A percentile compares a stretch with the other conserved stretches of the same genome.
Evolutionary conservation across 352 stramenopile genomes (phyloP).

Genomic region (Globisporangium radiosum): DNA sequence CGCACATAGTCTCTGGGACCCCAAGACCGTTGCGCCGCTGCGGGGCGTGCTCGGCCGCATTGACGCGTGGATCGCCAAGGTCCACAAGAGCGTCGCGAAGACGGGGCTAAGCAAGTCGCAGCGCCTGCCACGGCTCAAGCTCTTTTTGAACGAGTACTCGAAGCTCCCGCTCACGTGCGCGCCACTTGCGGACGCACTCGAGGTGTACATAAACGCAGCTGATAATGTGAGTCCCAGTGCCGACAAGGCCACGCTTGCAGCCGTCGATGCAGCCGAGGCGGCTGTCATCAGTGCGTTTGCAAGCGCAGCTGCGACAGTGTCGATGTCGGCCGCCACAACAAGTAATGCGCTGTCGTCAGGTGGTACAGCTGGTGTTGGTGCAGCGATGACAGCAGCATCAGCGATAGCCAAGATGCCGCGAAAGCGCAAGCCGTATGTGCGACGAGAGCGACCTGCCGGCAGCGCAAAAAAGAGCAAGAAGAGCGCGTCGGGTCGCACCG

Average conservation of each 20-base stretch:
- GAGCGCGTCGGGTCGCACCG: neutral
- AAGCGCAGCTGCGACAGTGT: slow-evolving; percentile 18
- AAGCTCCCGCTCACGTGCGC: slow-evolving; percentile 77
- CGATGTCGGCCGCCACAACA: slow-evolving; percentile 1
- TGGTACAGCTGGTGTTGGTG: neutral
- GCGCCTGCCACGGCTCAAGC: slow-evolving; percentile 52
- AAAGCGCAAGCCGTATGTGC: slow-evolving; percentile 64
- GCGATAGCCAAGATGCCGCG: slow-evolving; percentile 28
- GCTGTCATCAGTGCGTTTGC: slow-evolving; percentile 25
- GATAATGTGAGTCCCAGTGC: slow-evolving; percentile 5
- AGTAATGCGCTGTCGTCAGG: neutral
- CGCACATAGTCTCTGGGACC: slow-evolving; percentile 59
- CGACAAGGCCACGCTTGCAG: no score
- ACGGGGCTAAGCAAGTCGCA: slow-evolving; percentile 40
- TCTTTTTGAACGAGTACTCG: slow-evolving; percentile 83
- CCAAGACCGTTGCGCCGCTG: slow-evolving; percentile 53
- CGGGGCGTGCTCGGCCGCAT: slow-evolving; percentile 67
- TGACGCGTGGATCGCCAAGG: slow-evolving; percentile 75
- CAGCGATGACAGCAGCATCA: neutral
- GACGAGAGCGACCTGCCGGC: slow-evolving; percentile 45
- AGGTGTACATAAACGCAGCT: slow-evolving; percentile 24
- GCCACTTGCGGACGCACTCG: slow-evolving; percentile 22
- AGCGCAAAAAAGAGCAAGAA: slow-evolving; percentile 50
- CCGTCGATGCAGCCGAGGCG: slow-evolving; percentile 17
- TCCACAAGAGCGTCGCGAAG: slow-evolving; percentile 76